Evolutionary conservation across 2,329 filamentous ascomycete genomes (phyloP).

Genomic region (Cephalotrichum gorgonifer): DNA sequence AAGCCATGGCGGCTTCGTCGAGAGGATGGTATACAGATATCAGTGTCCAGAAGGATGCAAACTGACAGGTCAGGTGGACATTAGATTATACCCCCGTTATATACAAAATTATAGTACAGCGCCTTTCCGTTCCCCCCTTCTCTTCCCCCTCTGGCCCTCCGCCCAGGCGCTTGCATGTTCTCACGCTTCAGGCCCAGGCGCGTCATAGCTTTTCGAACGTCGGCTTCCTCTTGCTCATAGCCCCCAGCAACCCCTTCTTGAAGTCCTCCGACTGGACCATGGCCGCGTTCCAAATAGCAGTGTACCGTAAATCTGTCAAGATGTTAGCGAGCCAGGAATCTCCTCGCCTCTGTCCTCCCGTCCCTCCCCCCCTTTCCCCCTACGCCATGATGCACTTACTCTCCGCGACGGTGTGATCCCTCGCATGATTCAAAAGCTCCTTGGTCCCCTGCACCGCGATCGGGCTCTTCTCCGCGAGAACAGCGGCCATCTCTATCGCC

Average conservation of each 20-base stretch:
- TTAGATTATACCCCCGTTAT: too few relatives aligned
- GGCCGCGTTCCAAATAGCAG: constrained; percentile 76
- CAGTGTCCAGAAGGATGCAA: too few relatives aligned
- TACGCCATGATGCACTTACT: constrained; percentile 37
- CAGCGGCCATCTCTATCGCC: constrained; percentile 50
- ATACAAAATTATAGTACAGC: constrained; percentile 1
- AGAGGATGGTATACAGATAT: too few relatives aligned
- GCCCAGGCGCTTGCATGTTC: not conserved
- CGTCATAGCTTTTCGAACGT: constrained; percentile 72
- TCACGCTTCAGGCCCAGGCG: not conserved
- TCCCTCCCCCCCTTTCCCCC: not conserved
- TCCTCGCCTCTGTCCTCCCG: too few relatives aligned
- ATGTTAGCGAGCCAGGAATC: constrained; percentile 1
- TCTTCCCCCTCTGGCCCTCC: not conserved
- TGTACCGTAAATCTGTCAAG: constrained; percentile 60
- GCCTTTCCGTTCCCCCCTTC: not conserved
- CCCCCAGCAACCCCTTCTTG: constrained; percentile 60
- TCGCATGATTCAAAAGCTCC: constrained; percentile 71
- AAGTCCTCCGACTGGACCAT: constrained; percentile 77
- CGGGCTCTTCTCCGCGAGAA: constrained; percentile 73
- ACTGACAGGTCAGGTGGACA: too few relatives aligned
- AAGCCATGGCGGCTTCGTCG: too few relatives aligned
- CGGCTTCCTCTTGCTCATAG: constrained; percentile 67
- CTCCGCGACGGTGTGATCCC: constrained; percentile 68
- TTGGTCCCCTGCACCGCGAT: constrained; percentile 83